Percentiles rank a stretch among this genome's conserved stretches.
Conservation (phyloP, 2,329 filamentous ascomycete species). For the Acrocalymma vagum region DNA sequence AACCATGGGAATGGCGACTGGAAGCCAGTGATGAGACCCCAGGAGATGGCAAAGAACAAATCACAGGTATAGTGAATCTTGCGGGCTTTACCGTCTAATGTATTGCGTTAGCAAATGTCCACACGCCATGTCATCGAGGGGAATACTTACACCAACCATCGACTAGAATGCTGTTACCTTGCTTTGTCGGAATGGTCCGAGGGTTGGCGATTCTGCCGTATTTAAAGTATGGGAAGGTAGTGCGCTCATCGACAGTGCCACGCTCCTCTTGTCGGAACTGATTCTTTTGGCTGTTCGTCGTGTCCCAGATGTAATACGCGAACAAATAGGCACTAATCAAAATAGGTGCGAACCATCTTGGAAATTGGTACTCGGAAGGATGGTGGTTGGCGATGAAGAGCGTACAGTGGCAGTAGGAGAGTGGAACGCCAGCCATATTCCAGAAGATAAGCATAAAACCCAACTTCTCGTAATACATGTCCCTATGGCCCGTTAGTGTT, state of each 20-base stretch:
- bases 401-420: slow-evolving; percentile 91
- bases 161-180: slow-evolving; percentile 77
- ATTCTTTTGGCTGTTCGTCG: slow-evolving; percentile 91
- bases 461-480: slow-evolving; percentile 97
- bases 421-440: slow-evolving; percentile 90
- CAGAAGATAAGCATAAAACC: slow-evolving; percentile 98
- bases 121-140: slow-evolving; percentile 20
- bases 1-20: slow-evolving; percentile 85
- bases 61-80: slow-evolving; percentile 85
- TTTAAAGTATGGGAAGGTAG: slow-evolving; percentile 84
- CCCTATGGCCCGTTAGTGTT: slow-evolving; percentile 60
- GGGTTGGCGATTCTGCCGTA: slow-evolving; percentile 86
- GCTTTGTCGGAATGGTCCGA: slow-evolving; percentile 74
- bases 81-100: slow-evolving; percentile 71
- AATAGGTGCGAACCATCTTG: slow-evolving; percentile 68
- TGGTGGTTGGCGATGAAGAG: slow-evolving; percentile 86
- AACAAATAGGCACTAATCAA: slow-evolving; percentile 77
- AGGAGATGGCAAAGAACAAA: slow-evolving; percentile 77
- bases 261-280: slow-evolving; percentile 82
- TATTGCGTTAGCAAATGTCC: too few relatives aligned
- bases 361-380: slow-evolving; percentile 79
- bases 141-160: slow-evolving; percentile 69
- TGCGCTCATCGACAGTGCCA: slow-evolving; percentile 71
- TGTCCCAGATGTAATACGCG: slow-evolving; percentile 91
- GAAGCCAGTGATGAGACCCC: slow-evolving; percentile 82